These are phyloP conservation scores for Dictyostelium purpureum DNA, from an alignment of 78 protist species.

Conservation along the genomic window DNA sequence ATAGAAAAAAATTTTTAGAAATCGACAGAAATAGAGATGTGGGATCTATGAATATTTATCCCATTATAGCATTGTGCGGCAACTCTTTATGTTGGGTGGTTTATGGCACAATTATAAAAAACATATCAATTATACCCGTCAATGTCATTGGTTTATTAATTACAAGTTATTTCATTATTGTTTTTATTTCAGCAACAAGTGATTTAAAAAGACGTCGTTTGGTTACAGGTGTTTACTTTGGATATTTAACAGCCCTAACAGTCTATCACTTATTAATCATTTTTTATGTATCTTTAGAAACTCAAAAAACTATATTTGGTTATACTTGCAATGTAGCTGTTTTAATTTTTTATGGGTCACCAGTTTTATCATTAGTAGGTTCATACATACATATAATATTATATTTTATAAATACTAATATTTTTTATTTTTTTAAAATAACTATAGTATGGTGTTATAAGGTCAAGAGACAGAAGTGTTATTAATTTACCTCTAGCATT, in stretches of 20 bases:
- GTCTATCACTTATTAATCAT: background rate
- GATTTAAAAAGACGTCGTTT: constrained; percentile 15
- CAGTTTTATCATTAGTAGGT: constrained; percentile 30
- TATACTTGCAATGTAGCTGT: constrained; percentile 23
- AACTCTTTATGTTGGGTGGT: constrained; percentile 31
- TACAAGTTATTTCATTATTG: constrained; percentile 11
- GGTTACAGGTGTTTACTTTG: background rate
- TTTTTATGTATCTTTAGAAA: background rate
- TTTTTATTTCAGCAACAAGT: background rate
- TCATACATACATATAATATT: no score
- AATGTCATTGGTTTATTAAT: constrained; percentile 39
- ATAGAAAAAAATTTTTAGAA: constrained; percentile 2
- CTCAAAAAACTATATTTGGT: background rate
- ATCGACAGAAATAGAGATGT: constrained; percentile 32
- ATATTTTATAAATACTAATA: background rate
- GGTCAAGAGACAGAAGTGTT: background rate
- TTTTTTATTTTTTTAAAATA: background rate
- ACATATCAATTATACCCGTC: constrained; percentile 33
- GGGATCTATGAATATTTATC: constrained; percentile 25
- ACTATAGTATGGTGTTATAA: constrained; percentile 14
- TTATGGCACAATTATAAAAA: background rate
- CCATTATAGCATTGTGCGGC: constrained; percentile 33
- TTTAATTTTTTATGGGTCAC: constrained; percentile 38
- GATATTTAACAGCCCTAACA: background rate
- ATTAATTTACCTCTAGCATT: constrained; percentile 21